Evolutionary conservation across 768 basidiomycete species (phyloP), one percentile per base, ranked within the genome.

Genomic region (Tubosaeta sp.): DNA sequence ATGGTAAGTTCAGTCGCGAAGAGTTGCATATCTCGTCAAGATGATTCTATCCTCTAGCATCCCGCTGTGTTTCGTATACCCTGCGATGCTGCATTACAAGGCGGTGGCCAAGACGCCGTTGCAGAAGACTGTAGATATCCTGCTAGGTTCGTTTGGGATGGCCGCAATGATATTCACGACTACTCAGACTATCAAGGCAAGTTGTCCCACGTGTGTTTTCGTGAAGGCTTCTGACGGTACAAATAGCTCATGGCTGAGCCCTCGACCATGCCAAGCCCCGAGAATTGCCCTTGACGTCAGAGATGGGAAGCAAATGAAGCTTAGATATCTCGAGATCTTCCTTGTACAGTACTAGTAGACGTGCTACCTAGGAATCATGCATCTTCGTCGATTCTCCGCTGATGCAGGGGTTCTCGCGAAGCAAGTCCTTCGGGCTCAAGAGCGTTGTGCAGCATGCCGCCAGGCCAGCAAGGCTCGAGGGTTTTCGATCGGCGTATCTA

Each of bases 31-130:
- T 48, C 53, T 14, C 18, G 31, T 22, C 44, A 43, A 48, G 53
- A 47, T 59, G 39, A 61, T 55, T 21, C 30, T 35, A 50, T 46
- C 31, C 38, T 31, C 16, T 55, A 95, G 94, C 61, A 86, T 96
- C 9, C 95, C 95, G 8, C 73, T 98, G 53, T 95, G 93, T 68
- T 94, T 90, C 65, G 83, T 94, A 43, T 97, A 96, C 62, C 95
- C 94, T 4, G 85, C 94, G 6, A 84, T 96, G 86, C 69, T 96
- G 54, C 94, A 95, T 65, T 88, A 91, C 72, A 87, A 80, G 69
- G 87, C 87, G n/a, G 84, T 84, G 58, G 86, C 94, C 6, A 77
- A 73, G 55, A 94, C 89, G 1, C 74, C 76, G 52, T 78, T 62
- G 57, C 74, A 85, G 68, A 90, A 86, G 64, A 38, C 76, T 4